These are phyloP conservation scores for Lactarius vividus DNA, from an alignment of 768 basidiomycete species.

Conservation along the genomic window DNA sequence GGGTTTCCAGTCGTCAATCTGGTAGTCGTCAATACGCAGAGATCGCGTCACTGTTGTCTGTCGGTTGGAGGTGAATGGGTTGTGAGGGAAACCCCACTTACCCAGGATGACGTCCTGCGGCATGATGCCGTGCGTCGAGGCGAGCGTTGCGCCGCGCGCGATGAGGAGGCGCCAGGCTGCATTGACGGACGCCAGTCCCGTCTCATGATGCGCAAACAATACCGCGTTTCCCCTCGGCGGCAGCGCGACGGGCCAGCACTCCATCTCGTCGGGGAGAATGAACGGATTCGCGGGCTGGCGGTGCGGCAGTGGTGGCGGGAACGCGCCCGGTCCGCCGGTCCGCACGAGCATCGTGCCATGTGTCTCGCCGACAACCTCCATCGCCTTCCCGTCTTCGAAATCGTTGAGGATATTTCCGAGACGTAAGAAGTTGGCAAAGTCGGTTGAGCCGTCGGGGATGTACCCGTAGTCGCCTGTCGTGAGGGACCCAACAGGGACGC, in stretches of 20 bases:
- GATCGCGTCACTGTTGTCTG: conserved; percentile 18
- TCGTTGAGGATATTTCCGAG: conserved; percentile 22
- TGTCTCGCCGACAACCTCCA: conserved; percentile 17
- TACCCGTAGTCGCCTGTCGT: conserved; percentile 23
- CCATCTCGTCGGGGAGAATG: conserved; percentile 15
- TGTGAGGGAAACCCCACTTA: neutral
- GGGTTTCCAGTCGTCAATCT: conserved; percentile 23
- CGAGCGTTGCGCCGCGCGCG: conserved; percentile 14
- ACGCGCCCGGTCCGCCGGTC: neutral
- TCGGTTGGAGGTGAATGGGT: neutral
- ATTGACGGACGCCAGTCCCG: conserved; percentile 19
- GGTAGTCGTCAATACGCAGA: conserved; percentile 15
- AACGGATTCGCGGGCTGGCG: conserved; percentile 17
- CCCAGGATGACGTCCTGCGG: conserved; percentile 23
- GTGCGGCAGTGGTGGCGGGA: neutral
- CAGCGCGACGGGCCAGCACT: conserved; percentile 25
- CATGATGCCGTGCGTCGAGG: conserved; percentile 15
- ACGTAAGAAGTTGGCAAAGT: conserved; percentile 22
- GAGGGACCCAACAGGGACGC: conserved; percentile 15
- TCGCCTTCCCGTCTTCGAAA: neutral
- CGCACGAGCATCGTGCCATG: conserved; percentile 21
- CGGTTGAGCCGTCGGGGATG: conserved; percentile 11
- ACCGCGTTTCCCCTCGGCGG: conserved; percentile 18
- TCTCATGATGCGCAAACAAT: conserved; percentile 19
- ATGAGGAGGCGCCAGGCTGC: conserved; percentile 22